Evolutionary conservation across 2,329 filamentous ascomycete genomes (phyloP).

Genomic region (Coniosporium tulheliwenetii): DNA sequence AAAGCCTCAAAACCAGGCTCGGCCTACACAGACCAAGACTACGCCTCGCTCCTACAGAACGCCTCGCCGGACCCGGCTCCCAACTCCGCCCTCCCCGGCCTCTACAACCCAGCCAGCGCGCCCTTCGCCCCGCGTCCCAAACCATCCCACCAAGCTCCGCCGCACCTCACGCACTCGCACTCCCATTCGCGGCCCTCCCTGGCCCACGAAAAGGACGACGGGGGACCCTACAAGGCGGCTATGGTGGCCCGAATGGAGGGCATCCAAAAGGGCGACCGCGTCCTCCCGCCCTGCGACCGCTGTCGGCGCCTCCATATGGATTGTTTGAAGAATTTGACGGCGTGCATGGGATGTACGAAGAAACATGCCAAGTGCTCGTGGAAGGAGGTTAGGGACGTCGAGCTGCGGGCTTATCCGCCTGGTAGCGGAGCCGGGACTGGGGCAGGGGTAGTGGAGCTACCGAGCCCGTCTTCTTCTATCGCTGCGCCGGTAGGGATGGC

Average conservation of each 20-base stretch:
- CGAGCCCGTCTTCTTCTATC: too few species aligned
- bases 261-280: conserved; percentile 54
- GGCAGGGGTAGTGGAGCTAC: too few species aligned
- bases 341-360: conserved; percentile 75
- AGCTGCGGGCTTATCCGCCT: conserved; percentile 23
- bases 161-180: conserved; percentile 22
- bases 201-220: conserved; percentile 37
- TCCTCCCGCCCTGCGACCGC: conserved; percentile 71
- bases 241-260: conserved; percentile 66
- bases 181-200: conserved; percentile 4
- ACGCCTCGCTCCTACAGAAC: neutral
- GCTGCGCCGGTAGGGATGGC: too few species aligned
- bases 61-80: neutral
- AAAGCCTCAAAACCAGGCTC: neutral
- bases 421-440: too few species aligned
- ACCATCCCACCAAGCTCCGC: conserved; percentile 15
- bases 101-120: neutral
- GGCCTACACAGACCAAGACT: neutral
- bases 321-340: conserved; percentile 73
- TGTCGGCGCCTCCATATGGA: conserved; percentile 67
- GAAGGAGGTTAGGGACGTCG: conserved; percentile 65
- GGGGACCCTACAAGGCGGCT: conserved; percentile 43
- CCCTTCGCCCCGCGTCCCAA: neutral
- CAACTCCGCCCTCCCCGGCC: neutral
- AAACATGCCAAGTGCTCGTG: conserved; percentile 83